Conservation (phyloP, 495 filamentous ascomycete species). For the Podospora pseudopauciseta region DNA sequence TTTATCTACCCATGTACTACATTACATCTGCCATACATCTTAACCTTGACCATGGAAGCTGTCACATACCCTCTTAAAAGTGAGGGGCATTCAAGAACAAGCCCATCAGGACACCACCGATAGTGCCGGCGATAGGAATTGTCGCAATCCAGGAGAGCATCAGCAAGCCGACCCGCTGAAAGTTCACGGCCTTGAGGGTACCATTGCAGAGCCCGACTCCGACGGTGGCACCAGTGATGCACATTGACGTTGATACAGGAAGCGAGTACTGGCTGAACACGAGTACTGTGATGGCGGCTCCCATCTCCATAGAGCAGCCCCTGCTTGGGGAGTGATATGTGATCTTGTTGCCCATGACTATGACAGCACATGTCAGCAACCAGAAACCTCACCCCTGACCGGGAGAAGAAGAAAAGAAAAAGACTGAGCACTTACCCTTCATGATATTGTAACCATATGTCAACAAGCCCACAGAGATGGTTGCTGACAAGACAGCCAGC, state of each 20-base stretch:
- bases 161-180: conserved; percentile 54
- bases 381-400: background rate
- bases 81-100: conserved; percentile 56
- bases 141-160: conserved; percentile 58
- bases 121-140: conserved; percentile 54
- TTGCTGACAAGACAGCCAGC: conserved; percentile 34
- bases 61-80: conserved; percentile 5
- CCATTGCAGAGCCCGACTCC: conserved; percentile 63
- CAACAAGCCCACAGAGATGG: conserved; percentile 58
- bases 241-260: conserved; percentile 60
- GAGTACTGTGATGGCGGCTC: conserved; percentile 65
- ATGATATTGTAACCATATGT: conserved; percentile 72
- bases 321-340: conserved; percentile 65
- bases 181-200: conserved; percentile 57
- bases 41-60: background rate
- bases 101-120: conserved; percentile 56
- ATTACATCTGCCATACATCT: background rate
- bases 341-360: conserved; percentile 61
- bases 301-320: conserved; percentile 62
- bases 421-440: conserved; percentile 22
- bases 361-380: conserved; percentile 1
- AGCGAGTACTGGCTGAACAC: conserved; percentile 37
- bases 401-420: background rate
- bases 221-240: conserved; percentile 60
- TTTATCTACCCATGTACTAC: background rate